Base-by-base conservation (phyloP, 257 asterid genomes). In the Nicotiana obtusifolia region DNA sequence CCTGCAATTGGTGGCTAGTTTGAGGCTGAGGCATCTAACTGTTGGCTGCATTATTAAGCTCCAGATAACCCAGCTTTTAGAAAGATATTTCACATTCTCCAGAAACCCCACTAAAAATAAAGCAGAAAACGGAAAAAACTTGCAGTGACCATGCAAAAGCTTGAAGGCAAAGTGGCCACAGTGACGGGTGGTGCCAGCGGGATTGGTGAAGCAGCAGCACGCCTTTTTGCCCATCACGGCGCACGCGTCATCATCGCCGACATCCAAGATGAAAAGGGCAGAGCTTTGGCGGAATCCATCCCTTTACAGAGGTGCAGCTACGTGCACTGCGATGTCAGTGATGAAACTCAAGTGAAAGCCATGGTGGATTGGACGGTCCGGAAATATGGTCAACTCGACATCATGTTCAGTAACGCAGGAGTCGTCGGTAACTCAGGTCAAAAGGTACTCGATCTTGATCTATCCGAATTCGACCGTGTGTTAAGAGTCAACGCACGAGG, bases 391-490 rank as follows among this genome's bases (percentile, higher is more conserved):
- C 87, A 80, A 0, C 84, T 89, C 3, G 90, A 90, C 35, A 57
- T 88, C 61, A 84, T 91, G 86, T 89, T 88, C 77, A 88, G 88
- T 89, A 88, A 91, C 54, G 93, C 89, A 37, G 92, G 90, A 16
- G 59, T 64, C 0, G 1, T 35, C 3, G 81, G 82, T 82, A 20
- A 7, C 19, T n/a, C 81, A 6, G 35, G n/a, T 0, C 93, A 91
- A 8, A 81, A 89, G 22, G 44, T 90, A 19, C 83, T 88, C 8
- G 80, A 84, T 7, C 83, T 91, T 37, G 90, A 91, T 61, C 17
- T 89, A 0, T n/a, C 77, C 35, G 24, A n/a, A 24, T 84, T 26
- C 14, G 88, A 89, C 11, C 47, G 60, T 5, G 31, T 82, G 28
- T 80, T 87, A 76, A 61, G 80, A 2, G 80, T 87, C 31, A 87